These are phyloP conservation scores for Deinandra increscens DNA, from an alignment of 129 eudicot genomes.

Conservation along the genomic window DNA sequence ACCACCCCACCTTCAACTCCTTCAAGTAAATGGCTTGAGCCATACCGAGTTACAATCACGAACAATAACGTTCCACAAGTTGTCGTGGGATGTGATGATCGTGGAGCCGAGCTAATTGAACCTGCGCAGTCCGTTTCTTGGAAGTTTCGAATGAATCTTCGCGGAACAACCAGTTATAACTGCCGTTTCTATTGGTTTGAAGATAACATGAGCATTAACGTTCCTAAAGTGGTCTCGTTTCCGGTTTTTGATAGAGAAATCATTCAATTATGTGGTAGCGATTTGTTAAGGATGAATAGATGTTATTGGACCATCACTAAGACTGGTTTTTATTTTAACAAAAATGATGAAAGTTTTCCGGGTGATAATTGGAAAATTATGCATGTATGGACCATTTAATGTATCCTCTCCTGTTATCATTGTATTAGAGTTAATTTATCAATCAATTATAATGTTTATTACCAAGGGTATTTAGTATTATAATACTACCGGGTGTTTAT, in stretches of 20 bases:
- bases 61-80: not conserved
- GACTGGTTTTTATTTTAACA: constrained; percentile 10
- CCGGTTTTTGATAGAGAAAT: not conserved
- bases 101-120: not conserved
- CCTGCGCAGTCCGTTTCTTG: not conserved
- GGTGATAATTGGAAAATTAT: not conserved
- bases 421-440: not conserved
- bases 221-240: not conserved
- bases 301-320: constrained; percentile 1
- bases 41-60: constrained; percentile 15
- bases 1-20: not conserved
- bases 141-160: constrained; percentile 9
- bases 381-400: not conserved
- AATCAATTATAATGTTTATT: not conserved
- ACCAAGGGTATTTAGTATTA: too few species aligned
- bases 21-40: constrained; percentile 24
- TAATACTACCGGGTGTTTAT: too few species aligned
- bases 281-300: constrained; percentile 10
- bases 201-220: not conserved
- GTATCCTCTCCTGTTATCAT: not conserved
- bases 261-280: not conserved
- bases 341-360: not conserved
- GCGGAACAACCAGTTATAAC: not conserved
- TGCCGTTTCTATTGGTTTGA: constrained; percentile 2
- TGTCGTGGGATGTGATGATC: constrained; percentile 1